Base-by-base conservation (phyloP, 495 filamentous ascomycete species). In the Achaetomiella virescens region DNA sequence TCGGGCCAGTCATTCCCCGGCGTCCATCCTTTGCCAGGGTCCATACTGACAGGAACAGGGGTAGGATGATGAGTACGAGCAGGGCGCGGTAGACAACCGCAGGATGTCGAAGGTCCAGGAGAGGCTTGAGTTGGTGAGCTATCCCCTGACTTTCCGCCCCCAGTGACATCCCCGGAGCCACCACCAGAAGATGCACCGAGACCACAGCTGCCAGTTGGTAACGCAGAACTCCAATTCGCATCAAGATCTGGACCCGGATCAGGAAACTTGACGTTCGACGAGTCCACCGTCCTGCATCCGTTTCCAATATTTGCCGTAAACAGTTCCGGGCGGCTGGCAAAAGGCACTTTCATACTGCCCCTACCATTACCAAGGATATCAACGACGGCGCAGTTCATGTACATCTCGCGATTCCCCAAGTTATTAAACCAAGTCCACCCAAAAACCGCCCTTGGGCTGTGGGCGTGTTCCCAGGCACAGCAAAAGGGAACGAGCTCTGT, bases 341-440 rank as follows among this genome's bases (percentile, higher is more conserved):
- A 59, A 14, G 49, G 12, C 10, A 53, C 44, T 31, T 18, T 31
- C 22, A 35, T 47, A 15, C 42, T 33, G 4, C 44, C 49, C 1
- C 53, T 44, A 1, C 58, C 52, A 36, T 27, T 17, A 6, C 59
- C 52, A 2, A 33, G 57, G 48, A 82, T 71, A 15, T 61, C 67
- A 42, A 92, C 78, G 20, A 85, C 79, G 4, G 83, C 87, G 55
- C 90, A 96, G 75, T 91, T 88, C 89, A 91, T 91, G 75, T 95
- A 95, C 84, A 92, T 88, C 67, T 96, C 90, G 11, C 88, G 76
- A 68, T 90, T 88, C 38, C 89, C 89, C 40, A 89, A 61, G 44
- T 83, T 83, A 76, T 95, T 96, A 76, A 90, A 90, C 91, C 91
- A 95, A n/a, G 86, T 86, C 78, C 88, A 95, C 12, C 83, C 81